Evolutionary conservation across 345 rosid species (phyloP), one percentile per base, ranked within the genome.

Genomic region (Hevea brasiliensis): DNA sequence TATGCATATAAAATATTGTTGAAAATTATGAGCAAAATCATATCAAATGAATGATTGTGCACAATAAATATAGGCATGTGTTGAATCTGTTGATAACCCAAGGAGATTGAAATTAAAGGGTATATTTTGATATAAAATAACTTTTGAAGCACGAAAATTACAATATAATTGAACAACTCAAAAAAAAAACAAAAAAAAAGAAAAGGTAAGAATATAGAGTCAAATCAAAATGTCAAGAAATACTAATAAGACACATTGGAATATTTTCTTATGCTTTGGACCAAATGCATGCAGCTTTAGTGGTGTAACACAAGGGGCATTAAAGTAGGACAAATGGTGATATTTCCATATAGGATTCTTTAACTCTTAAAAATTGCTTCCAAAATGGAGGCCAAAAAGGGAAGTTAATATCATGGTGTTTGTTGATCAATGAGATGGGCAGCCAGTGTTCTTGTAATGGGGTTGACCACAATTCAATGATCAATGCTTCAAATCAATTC

Each of bases 321-420:
- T 80, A 67, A 42, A 65, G 50, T 27, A 60, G 76, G 18, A 51
- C 24, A 50, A 27, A 51, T 9, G 41, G 15, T n/a, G 37, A 8
- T 37, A 29, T 29, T 4, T 20, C 27, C 26, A 14, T 59, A 41
- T 72, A 54, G 78, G 82, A 84, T 80, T 74, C 87, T 76, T 76
- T 68, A 32, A 42, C 12, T 66, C 75, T 26, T n/a, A 63, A 76
- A 75, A 57, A 35, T 29, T 81, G 82, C 77, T 66, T 58, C 85
- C 81, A 72, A 71, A 29, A 14, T 64, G 82, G 86, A 74, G 75
- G 77, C 77, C 80, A 70, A 37, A 82, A 80, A 81, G 81, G 65
- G 61, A 24, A 61, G 40, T 18, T 14, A 62, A 7, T 37, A 84
- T 73, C 37, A 84, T 76, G 40, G 68, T 76, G 89, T 68, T 79